These are phyloP conservation scores for Pichiaceae sp. DNA, from an alignment of 1,139 yeast species.

Conservation along the genomic window DNA sequence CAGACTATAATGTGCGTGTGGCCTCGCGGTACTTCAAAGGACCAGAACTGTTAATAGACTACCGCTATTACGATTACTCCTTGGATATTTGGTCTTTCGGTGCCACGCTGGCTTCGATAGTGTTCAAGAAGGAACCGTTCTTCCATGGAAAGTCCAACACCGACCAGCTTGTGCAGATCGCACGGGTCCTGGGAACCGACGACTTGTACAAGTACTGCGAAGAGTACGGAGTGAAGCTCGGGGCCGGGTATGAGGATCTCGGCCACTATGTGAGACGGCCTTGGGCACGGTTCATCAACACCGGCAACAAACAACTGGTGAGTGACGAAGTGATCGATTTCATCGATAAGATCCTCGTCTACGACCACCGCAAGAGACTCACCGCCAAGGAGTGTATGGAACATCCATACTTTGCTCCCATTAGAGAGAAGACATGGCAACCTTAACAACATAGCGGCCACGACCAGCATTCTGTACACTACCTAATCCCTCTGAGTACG, in stretches of 20 bases:
- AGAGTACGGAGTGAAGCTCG: conserved; percentile 52
- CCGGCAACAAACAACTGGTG: conserved; percentile 36
- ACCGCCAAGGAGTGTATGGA: conserved; percentile 71
- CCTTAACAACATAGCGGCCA: no score
- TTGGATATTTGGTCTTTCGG: conserved; percentile 80
- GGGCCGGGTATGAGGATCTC: conserved; percentile 56
- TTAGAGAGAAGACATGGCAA: conserved; percentile 17
- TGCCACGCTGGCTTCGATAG: conserved; percentile 70
- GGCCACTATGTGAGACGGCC: conserved; percentile 62
- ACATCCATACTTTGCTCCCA: conserved; percentile 43
- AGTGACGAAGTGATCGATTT: conserved; percentile 58
- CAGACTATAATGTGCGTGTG: conserved; percentile 72
- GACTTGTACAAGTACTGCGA: conserved; percentile 50
- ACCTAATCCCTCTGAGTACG: no score
- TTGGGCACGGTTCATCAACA: conserved; percentile 52
- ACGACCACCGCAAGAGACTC: conserved; percentile 66
- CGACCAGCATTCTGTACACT: no score
- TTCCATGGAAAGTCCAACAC: conserved; percentile 74
- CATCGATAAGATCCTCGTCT: conserved; percentile 56
- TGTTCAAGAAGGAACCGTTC: conserved; percentile 70
- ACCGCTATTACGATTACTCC: conserved; percentile 70
- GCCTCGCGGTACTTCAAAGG: conserved; percentile 79
- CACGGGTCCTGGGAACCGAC: conserved; percentile 68
- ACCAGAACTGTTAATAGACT: conserved; percentile 67
- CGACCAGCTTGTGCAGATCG: conserved; percentile 73